Conservation (phyloP, 805 yeast species). For the Saccharomycopsis fermentans region DNA sequence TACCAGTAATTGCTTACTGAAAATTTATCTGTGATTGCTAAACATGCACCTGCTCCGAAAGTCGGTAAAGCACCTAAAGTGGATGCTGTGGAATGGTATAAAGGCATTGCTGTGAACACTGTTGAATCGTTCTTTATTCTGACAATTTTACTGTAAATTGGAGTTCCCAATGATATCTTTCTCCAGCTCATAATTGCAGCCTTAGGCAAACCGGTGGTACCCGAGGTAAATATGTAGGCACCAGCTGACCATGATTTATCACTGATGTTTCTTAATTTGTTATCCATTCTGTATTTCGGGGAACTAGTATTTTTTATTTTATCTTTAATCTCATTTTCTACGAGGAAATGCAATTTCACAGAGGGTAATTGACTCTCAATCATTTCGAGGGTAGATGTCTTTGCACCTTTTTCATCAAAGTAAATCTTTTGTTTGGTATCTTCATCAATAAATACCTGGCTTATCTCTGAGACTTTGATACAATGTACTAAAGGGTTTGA, state of each 20-base stretch:
- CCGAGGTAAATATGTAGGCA: slow-evolving; percentile 78
- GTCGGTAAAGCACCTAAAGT: slow-evolving; percentile 73
- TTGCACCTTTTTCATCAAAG: slow-evolving; percentile 13
- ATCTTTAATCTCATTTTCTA: slow-evolving; percentile 38
- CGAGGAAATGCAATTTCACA: slow-evolving; percentile 38
- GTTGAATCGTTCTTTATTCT: slow-evolving; percentile 43
- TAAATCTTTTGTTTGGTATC: slow-evolving; percentile 45
- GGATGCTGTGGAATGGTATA: slow-evolving; percentile 91
- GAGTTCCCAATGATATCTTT: slow-evolving; percentile 63
- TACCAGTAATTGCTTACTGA: slow-evolving; percentile 84
- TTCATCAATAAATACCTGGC: slow-evolving; percentile 65
- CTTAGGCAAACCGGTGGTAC: slow-evolving; percentile 92
- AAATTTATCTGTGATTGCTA: slow-evolving; percentile 71
- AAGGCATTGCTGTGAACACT: slow-evolving; percentile 87
- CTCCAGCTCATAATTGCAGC: slow-evolving; percentile 92
- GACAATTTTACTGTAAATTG: slow-evolving; percentile 60
- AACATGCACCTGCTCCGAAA: slow-evolving; percentile 56
- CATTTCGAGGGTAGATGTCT: slow-evolving; percentile 28
- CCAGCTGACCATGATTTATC: slow-evolving; percentile 54
- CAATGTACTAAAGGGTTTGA: slow-evolving; percentile 76
- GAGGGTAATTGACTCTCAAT: slow-evolving; percentile 29
- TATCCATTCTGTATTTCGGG: slow-evolving; percentile 45
- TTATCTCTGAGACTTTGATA: slow-evolving; percentile 53
- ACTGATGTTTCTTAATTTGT: slow-evolving; percentile 45
- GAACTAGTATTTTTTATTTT: slow-evolving; percentile 32